phyloP scores from a whole-genome alignment of 192 early-diverging fungal genomes.

The Geranomyces michiganensis region DNA sequence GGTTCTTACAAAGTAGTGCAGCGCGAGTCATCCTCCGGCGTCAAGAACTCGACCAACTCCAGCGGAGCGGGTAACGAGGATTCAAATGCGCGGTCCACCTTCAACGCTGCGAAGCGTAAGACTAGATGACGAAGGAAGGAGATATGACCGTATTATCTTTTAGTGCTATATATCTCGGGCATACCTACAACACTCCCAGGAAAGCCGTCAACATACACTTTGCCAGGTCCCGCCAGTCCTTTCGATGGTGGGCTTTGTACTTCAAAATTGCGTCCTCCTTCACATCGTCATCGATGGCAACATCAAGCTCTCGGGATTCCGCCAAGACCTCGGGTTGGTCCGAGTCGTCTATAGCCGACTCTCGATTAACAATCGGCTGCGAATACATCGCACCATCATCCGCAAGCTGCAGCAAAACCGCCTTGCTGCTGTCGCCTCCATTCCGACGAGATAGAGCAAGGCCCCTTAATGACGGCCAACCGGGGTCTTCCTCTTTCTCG shows the following conservation, averaged over 20 bases:
- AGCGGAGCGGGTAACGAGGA: background rate
- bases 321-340: background rate
- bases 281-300: background rate
- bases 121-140: background rate
- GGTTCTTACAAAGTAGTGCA: no score
- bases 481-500: background rate
- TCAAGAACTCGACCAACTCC: background rate
- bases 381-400: slow-evolving; percentile 13
- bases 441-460: background rate
- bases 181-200: background rate
- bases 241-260: background rate
- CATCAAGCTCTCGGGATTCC: background rate
- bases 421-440: background rate
- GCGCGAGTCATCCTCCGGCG: no score
- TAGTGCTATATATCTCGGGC: background rate
- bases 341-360: background rate
- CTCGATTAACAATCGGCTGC: background rate
- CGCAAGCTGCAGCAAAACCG: background rate
- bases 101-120: background rate
- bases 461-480: background rate
- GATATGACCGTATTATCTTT: background rate
- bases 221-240: background rate
- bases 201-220: background rate
- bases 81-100: background rate
- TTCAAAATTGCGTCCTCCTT: background rate